These are phyloP conservation scores for Styphnolobium japonicum DNA, from an alignment of 306 rosid genomes.

Conservation along the genomic window DNA sequence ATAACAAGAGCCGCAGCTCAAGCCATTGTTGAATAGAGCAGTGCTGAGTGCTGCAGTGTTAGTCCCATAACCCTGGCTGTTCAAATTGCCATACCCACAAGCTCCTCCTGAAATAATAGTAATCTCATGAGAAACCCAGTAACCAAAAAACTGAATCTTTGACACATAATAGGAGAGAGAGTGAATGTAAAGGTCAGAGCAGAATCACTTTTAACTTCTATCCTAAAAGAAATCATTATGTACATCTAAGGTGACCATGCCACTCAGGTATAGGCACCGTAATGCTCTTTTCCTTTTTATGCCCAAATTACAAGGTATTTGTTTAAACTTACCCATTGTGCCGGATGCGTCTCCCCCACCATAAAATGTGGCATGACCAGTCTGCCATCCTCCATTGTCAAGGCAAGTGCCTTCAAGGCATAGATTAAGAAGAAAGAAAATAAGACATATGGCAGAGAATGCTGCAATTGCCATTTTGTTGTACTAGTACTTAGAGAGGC, in stretches of 20 bases:
- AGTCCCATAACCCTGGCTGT: constrained; percentile 96
- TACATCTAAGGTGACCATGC: neutral
- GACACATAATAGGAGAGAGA: constrained; percentile 4
- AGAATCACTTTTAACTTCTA: neutral
- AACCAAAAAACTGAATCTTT: neutral
- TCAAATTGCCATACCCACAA: constrained; percentile 92
- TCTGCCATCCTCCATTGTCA: constrained; percentile 76
- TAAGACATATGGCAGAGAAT: constrained; percentile 48
- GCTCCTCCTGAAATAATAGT: constrained; percentile 66
- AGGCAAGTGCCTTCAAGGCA: constrained; percentile 45
- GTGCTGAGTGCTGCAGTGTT: constrained; percentile 98
- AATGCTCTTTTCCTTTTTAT: neutral
- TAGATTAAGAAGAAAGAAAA: constrained; percentile 43
- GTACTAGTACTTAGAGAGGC: neutral
- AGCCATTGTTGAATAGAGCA: constrained; percentile 86
- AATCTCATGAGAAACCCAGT: constrained; percentile 12
- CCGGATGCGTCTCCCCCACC: constrained; percentile 99
- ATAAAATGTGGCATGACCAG: constrained; percentile 92
- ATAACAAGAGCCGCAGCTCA: constrained; percentile 94
- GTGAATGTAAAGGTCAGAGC: neutral
- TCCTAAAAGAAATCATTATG: neutral
- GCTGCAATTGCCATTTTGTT: constrained; percentile 55
- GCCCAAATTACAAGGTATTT: neutral
- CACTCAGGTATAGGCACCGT: neutral
- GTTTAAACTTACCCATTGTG: constrained; percentile 76